Conservation (phyloP, 2,329 filamentous ascomycete genomes). For the Fusarium piperis region DNA sequence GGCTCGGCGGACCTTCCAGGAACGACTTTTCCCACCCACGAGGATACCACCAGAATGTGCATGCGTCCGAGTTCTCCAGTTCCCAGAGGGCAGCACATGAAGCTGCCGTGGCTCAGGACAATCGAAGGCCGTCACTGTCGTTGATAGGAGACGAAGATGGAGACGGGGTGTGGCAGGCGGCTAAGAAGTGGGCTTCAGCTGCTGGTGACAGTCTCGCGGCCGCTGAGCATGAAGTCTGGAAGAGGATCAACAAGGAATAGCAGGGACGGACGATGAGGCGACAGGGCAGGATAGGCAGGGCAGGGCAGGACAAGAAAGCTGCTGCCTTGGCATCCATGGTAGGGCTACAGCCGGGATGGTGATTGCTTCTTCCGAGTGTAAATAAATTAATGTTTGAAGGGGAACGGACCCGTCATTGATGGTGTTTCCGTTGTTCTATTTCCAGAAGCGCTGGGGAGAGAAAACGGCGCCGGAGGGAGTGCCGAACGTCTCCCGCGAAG, state of each 20-base stretch:
- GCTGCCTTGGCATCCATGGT: constrained; percentile 16
- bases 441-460: constrained; percentile 31
- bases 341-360: constrained; percentile 31
- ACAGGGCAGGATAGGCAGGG: background rate
- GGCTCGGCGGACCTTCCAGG: constrained; percentile 40
- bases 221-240: constrained; percentile 71
- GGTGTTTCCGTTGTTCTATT: constrained; percentile 41
- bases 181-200: constrained; percentile 66
- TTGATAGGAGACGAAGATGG: constrained; percentile 46
- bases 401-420: constrained; percentile 25
- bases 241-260: constrained; percentile 68
- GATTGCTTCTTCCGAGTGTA: constrained; percentile 32
- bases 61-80: constrained; percentile 61
- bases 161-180: constrained; percentile 63
- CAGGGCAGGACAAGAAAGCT: background rate
- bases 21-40: constrained; percentile 57
- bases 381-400: constrained; percentile 40
- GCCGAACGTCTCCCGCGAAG: constrained; percentile 26
- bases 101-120: constrained; percentile 43
- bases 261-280: constrained; percentile 2
- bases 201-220: constrained; percentile 67
- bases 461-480: constrained; percentile 23
- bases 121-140: constrained; percentile 29
- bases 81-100: constrained; percentile 57
- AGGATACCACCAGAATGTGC: constrained; percentile 66